Percentiles rank a stretch among this genome's conserved stretches.
phyloP scores from a whole-genome alignment of 305 asterid genomes.

The Fraxinus nigra region DNA sequence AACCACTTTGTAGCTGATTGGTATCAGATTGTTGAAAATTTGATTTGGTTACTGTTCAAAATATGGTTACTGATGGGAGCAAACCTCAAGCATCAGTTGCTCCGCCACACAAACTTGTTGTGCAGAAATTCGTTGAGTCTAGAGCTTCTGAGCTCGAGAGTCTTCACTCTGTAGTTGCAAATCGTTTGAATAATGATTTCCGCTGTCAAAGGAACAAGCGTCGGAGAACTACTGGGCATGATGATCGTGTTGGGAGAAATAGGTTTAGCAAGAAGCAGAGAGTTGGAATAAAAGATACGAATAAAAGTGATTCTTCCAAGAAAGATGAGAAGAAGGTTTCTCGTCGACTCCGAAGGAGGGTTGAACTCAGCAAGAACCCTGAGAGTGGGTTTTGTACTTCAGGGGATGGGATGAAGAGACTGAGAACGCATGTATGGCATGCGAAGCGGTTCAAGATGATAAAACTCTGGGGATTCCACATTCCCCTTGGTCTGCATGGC shows the following conservation, averaged over 20 bases:
- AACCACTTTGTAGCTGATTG: background rate
- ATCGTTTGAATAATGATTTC: conserved; percentile 61
- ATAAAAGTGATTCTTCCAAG: conserved; percentile 18
- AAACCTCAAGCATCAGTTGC: conserved; percentile 41
- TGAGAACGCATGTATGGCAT: conserved; percentile 93
- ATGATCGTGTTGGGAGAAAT: conserved; percentile 30
- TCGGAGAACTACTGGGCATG: conserved; percentile 20
- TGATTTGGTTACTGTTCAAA: background rate
- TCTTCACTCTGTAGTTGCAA: conserved; percentile 63
- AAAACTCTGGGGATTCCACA: conserved; percentile 77
- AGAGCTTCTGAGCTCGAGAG: conserved; percentile 74
- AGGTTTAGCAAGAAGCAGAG: conserved; percentile 48
- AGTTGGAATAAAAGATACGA: conserved; percentile 24
- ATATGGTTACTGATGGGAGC: conserved; percentile 35
- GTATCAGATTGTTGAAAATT: background rate
- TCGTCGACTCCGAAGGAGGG: conserved; percentile 63
- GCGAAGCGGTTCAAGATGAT: conserved; percentile 82
- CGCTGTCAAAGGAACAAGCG: conserved; percentile 72
- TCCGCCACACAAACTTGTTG: conserved; percentile 64
- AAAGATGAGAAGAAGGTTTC: conserved; percentile 43
- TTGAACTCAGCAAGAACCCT: conserved; percentile 64
- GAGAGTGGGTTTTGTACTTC: conserved; percentile 62
- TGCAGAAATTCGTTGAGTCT: conserved; percentile 72
- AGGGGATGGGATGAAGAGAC: conserved; percentile 85
- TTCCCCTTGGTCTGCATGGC: conserved; percentile 81